Conservation (phyloP, 2,329 filamentous ascomycete species). For the Hypoxylon sp. region DNA sequence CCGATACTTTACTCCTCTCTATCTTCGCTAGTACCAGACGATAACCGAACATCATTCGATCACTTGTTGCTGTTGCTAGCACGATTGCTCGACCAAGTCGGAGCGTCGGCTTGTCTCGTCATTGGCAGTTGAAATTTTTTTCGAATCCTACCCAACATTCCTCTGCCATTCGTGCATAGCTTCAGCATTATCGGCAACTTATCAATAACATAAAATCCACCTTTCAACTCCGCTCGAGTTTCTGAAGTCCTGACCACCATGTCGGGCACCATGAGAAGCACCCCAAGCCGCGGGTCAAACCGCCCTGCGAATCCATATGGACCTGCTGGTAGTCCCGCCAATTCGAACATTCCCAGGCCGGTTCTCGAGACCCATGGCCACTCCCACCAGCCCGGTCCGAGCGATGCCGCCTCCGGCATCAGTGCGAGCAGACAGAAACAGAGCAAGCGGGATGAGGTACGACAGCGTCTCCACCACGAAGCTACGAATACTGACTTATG, state of each 20-base stretch:
- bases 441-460: slow-evolving; percentile 97
- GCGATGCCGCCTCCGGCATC: slow-evolving; percentile 75
- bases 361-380: slow-evolving; percentile 69
- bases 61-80: slow-evolving; percentile 19
- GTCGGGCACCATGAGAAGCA: slow-evolving; percentile 76
- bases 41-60: slow-evolving; percentile 41
- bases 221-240: slow-evolving; percentile 33
- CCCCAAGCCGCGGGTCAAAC: slow-evolving; percentile 72
- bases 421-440: slow-evolving; percentile 97
- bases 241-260: slow-evolving; percentile 68
- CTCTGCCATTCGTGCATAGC: slow-evolving; percentile 23
- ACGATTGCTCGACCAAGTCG: slow-evolving; percentile 16
- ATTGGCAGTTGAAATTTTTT: slow-evolving; percentile 30
- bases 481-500: slow-evolving; percentile 53
- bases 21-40: slow-evolving; percentile 22
- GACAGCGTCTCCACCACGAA: slow-evolving; percentile 51
- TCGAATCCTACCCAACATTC: slow-evolving; percentile 11
- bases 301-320: slow-evolving; percentile 65
- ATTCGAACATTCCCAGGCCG: slow-evolving; percentile 79
- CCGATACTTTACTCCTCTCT: slow-evolving; percentile 37
- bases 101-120: slow-evolving; percentile 16
- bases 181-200: slow-evolving; percentile 18
- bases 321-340: slow-evolving; percentile 66
- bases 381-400: slow-evolving; percentile 59
- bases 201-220: slow-evolving; percentile 7